Conservation (phyloP, 257 asterid genomes). For the Solanum piurae region DNA sequence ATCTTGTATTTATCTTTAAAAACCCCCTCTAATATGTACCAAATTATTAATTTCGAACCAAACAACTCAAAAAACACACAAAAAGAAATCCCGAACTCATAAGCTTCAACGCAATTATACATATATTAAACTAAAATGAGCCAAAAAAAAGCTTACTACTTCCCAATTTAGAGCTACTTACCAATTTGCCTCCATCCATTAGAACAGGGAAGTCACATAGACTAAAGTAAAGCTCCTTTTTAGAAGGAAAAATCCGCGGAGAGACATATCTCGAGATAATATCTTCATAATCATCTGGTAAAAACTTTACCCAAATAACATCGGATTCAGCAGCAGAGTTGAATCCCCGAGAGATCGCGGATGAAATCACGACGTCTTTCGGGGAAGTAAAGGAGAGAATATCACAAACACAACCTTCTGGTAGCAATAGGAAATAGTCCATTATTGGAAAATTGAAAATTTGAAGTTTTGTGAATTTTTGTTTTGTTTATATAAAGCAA, state of each 20-base stretch:
- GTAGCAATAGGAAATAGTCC: neutral
- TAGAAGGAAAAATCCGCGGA: conserved; percentile 4
- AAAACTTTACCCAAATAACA: conserved; percentile 9
- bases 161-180: neutral
- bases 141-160: neutral
- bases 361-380: conserved; percentile 25
- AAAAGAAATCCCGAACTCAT: neutral
- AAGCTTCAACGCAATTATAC: neutral
- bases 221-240: conserved; percentile 20
- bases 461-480: neutral
- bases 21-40: neutral
- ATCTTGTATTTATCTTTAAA: too few relatives aligned
- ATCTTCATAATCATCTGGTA: conserved; percentile 19
- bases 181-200: conserved; percentile 25
- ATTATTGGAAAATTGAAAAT: neutral
- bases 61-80: too few relatives aligned
- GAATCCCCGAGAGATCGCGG: conserved; percentile 15
- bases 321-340: conserved; percentile 23
- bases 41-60: neutral
- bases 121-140: neutral
- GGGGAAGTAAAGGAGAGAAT: conserved; percentile 36
- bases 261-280: conserved; percentile 15
- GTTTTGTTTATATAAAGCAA: neutral
- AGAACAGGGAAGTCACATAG: conserved; percentile 23
- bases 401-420: conserved; percentile 38